Evolutionary conservation across 768 basidiomycete genomes (phyloP).

Genomic region (Boletus barrowsii): DNA sequence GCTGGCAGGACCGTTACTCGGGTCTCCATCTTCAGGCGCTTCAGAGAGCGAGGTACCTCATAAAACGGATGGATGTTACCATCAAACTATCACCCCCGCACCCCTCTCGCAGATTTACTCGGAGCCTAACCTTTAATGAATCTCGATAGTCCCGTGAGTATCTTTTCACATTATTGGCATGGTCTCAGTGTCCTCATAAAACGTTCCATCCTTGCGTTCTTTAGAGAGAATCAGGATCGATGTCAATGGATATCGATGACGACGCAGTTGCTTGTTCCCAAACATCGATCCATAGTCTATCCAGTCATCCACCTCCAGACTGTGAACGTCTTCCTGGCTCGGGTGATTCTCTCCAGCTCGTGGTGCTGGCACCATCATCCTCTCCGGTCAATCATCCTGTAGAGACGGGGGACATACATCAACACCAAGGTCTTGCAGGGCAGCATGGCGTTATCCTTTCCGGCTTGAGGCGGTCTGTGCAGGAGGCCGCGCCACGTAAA

Average conservation of each 20-base stretch:
- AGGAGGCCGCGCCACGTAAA: slow-evolving; percentile 11
- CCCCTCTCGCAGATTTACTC: neutral
- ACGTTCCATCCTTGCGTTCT: neutral
- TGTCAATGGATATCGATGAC: slow-evolving; percentile 13
- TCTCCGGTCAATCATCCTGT: neutral
- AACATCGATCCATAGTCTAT: neutral
- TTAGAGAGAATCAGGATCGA: slow-evolving; percentile 8
- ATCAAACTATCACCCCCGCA: neutral
- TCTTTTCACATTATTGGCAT: neutral
- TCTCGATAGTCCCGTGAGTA: slow-evolving; percentile 15
- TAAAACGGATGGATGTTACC: slow-evolving; percentile 11
- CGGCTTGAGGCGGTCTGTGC: neutral
- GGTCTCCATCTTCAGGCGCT: slow-evolving; percentile 1
- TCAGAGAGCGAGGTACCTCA: neutral
- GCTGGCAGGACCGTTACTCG: neutral
- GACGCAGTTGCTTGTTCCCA: neutral
- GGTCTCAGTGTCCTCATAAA: neutral
- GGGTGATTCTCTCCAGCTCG: neutral
- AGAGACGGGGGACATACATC: neutral
- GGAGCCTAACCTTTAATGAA: slow-evolving; percentile 8
- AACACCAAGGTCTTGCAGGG: neutral
- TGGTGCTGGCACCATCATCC: neutral
- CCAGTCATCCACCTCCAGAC: neutral
- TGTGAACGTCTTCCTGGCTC: neutral
- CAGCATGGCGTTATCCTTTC: neutral